Base-by-base conservation (phyloP, 768 basidiomycete genomes). In the Tulasnella sp. region DNA sequence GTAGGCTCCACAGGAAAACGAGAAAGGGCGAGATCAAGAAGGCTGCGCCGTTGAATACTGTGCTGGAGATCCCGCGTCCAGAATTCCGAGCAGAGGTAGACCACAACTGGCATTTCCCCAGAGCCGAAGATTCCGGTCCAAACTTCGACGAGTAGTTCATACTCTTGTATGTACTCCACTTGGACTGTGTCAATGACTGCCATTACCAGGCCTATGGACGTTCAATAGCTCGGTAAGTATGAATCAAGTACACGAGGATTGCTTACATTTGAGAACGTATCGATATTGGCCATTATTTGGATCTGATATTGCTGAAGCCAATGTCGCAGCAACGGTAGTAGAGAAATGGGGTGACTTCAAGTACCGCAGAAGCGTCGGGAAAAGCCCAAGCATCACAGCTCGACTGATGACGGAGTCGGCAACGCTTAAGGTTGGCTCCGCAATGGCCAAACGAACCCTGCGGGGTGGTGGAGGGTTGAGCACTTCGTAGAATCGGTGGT, bases 71-170 rank as follows among this genome's bases (percentile, higher is more conserved):
- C 74, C 90, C 62, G 25, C 32, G 34, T 48, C 60, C 92, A 97
- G 67, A 80, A 93, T 62, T 92, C 87, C 4, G 75, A 71, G 61
- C 83, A 85, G 59, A 94, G 81, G 6, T 64, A 62, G 2, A 78
- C 79, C 9, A 77, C 72, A 23, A 85, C 74, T 27, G 86, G 78
- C 58, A 69, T 66, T 62, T 80, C 82, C 62, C 84, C 86, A 23
- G 84, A 76, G 5, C 88, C 87, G 58, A 84, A 88, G 14, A 94
- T 72, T 0, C 82, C 77, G 49, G 84, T 77, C 84, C 87, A 89
- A 7, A 85, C 79, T 52, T 87, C 80, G 36, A 86, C 73, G 6
- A 91, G 72, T 1, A 70, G 72, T 11, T 83, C 78, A 60, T 86
- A 85, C 59, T 87, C 80, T 0, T 83, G 79, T 32, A 93, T 77